These are phyloP conservation scores for Cladorrhinum sp. DNA, from an alignment of 2,329 filamentous ascomycete genomes.

Conservation along the genomic window DNA sequence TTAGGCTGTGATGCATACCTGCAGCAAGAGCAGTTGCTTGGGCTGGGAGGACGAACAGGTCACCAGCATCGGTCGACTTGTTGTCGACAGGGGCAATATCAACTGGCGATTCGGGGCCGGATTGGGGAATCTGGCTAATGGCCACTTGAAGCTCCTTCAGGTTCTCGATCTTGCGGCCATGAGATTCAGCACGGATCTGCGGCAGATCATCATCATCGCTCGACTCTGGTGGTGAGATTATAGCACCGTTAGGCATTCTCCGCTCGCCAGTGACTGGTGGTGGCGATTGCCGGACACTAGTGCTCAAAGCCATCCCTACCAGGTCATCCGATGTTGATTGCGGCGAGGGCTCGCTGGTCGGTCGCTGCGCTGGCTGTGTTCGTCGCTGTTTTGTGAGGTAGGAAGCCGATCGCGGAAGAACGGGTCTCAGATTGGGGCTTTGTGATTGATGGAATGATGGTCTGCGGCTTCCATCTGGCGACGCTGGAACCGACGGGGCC, in stretches of 20 bases:
- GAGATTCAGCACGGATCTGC: conserved; percentile 32
- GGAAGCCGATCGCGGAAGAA: conserved; percentile 61
- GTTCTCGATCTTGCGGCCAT: conserved; percentile 50
- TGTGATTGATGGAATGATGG: conserved; percentile 48
- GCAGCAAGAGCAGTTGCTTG: conserved; percentile 34
- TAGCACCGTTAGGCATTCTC: conserved; percentile 75
- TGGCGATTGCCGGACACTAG: conserved; percentile 76
- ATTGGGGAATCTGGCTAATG: conserved; percentile 73
- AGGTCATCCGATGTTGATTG: conserved; percentile 50
- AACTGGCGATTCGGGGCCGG: conserved; percentile 56
- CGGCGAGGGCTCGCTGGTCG: conserved; percentile 43
- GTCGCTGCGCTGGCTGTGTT: conserved; percentile 46
- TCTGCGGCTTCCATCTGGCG: conserved; percentile 57
- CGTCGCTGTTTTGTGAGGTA: conserved; percentile 64
- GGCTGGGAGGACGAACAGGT: conserved; percentile 37
- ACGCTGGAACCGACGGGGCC: conserved; percentile 55
- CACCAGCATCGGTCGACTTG: conserved; percentile 33
- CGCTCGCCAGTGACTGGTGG: conserved; percentile 71
- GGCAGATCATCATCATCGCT: conserved; percentile 75
- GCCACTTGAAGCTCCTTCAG: conserved; percentile 75
- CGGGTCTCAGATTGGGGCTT: conserved; percentile 45
- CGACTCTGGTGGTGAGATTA: conserved; percentile 85
- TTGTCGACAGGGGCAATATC: conserved; percentile 22
- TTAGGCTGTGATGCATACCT: conserved; percentile 47
- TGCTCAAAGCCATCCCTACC: conserved; percentile 46